Conservation (phyloP, 345 rosid species). For the Reutealis trisperma region DNA sequence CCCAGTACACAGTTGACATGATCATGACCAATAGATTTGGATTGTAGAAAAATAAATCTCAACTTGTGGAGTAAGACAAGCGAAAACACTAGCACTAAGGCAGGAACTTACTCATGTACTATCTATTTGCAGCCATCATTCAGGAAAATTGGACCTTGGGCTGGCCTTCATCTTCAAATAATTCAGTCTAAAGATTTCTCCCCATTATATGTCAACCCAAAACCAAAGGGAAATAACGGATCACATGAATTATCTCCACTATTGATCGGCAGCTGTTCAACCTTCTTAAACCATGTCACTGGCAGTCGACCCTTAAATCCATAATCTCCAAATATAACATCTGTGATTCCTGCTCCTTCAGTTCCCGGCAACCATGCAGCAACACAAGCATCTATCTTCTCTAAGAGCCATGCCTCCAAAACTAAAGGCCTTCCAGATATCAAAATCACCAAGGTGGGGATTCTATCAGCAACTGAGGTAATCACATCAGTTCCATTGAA, state of each 20-base stretch:
- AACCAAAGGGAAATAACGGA: constrained; percentile 70
- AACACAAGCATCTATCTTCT: constrained; percentile 61
- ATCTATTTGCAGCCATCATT: not conserved
- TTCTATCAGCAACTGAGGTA: constrained; percentile 51
- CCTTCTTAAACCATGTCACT: constrained; percentile 66
- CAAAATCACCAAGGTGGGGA: constrained; percentile 63
- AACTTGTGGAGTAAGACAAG: not conserved
- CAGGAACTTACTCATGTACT: not conserved
- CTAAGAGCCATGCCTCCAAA: constrained; percentile 55
- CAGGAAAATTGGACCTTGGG: constrained; percentile 2
- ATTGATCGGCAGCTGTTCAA: constrained; percentile 53
- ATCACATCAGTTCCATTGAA: constrained; percentile 52
- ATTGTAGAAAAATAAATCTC: not conserved
- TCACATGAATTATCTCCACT: constrained; percentile 47
- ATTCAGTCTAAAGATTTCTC: constrained; percentile 16
- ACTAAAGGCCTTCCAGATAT: constrained; percentile 79
- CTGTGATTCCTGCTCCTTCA: constrained; percentile 68
- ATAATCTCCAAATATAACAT: constrained; percentile 67
- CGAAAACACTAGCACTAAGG: not conserved
- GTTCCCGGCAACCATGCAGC: constrained; percentile 95
- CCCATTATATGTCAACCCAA: constrained; percentile 43
- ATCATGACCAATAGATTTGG: constrained; percentile 10
- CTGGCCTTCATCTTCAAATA: constrained; percentile 16
- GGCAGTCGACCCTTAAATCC: constrained; percentile 68
- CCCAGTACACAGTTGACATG: constrained; percentile 11